Evolutionary conservation across 2,329 filamentous ascomycete species (phyloP).

Genomic region (Pseudogymnoascus verrucosus): DNA sequence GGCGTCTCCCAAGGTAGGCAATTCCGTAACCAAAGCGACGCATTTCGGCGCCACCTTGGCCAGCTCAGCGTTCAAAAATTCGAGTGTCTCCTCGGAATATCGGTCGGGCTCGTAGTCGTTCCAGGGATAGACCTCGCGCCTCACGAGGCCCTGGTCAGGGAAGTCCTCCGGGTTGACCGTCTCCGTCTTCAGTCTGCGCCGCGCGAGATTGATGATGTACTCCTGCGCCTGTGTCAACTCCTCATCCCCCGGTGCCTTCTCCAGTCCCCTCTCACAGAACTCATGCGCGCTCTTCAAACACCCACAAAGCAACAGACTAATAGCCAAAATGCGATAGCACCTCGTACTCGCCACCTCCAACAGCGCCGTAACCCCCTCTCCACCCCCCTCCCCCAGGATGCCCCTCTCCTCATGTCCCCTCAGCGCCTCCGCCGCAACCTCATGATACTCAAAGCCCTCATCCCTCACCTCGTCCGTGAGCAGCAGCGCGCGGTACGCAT

Average conservation of each 20-base stretch:
- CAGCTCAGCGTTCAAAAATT: slow-evolving; percentile 64
- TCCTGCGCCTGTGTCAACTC: slow-evolving; percentile 47
- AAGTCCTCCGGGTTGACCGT: slow-evolving; percentile 45
- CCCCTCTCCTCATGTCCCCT: slow-evolving; percentile 9
- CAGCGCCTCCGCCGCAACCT: slow-evolving; percentile 46
- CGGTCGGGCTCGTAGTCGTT: slow-evolving; percentile 62
- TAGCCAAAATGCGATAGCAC: slow-evolving; percentile 50
- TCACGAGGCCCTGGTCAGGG: slow-evolving; percentile 62
- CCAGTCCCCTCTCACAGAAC: slow-evolving; percentile 57
- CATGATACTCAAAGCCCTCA: slow-evolving; percentile 76
- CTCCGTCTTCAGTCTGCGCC: slow-evolving; percentile 37
- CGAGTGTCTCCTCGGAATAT: slow-evolving; percentile 59
- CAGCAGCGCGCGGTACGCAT: slow-evolving; percentile 85
- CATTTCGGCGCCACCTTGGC: slow-evolving; percentile 68
- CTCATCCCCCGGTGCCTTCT: slow-evolving; percentile 44
- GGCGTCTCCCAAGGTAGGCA: slow-evolving; percentile 57
- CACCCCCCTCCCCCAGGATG: slow-evolving; percentile 20
- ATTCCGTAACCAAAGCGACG: slow-evolving; percentile 64
- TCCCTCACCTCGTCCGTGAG: slow-evolving; percentile 73
- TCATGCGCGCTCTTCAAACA: slow-evolving; percentile 60
- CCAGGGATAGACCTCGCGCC: slow-evolving; percentile 64
- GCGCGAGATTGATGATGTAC: slow-evolving; percentile 46
- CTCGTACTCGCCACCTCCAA: slow-evolving; percentile 42
- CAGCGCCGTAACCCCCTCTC: slow-evolving; percentile 29
- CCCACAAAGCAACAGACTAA: slow-evolving; percentile 54